Evolutionary conservation across 1,284 basidiomycete genomes (phyloP).

Genomic region (Puccinia novopanici): DNA sequence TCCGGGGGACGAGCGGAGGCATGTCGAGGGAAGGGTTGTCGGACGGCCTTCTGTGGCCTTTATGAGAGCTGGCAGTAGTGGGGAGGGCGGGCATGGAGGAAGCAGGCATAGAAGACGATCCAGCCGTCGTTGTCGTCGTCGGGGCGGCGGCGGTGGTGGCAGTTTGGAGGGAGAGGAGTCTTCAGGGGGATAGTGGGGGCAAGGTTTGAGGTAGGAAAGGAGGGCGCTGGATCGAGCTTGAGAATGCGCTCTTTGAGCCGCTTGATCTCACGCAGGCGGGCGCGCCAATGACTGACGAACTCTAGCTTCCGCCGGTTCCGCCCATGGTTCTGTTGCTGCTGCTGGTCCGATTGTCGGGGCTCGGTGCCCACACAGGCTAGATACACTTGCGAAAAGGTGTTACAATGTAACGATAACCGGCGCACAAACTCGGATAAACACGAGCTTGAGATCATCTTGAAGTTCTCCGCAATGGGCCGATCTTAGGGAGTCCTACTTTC

Average conservation of each 20-base stretch:
- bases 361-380: slow-evolving; percentile 67
- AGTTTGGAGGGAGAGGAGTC: not conserved
- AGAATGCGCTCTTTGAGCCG: slow-evolving; percentile 50
- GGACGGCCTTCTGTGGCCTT: too few relatives aligned
- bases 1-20: not conserved
- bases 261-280: slow-evolving; percentile 75
- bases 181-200: not conserved
- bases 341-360: slow-evolving; percentile 52
- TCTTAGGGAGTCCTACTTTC: slow-evolving; percentile 82
- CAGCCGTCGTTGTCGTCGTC: too few relatives aligned
- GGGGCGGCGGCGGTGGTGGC: not conserved
- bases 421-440: slow-evolving; percentile 79
- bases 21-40: not conserved
- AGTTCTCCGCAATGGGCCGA: slow-evolving; percentile 77
- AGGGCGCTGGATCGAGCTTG: not conserved
- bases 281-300: slow-evolving; percentile 84
- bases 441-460: slow-evolving; percentile 84
- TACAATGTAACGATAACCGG: slow-evolving; percentile 78
- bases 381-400: slow-evolving; percentile 84
- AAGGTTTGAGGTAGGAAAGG: not conserved
- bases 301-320: slow-evolving; percentile 63
- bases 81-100: too few relatives aligned
- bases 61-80: too few relatives aligned
- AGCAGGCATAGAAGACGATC: too few relatives aligned
- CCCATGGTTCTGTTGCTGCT: not conserved